Base-by-base conservation (phyloP, 2,329 filamentous ascomycete species). In the Volutella citrinella region DNA sequence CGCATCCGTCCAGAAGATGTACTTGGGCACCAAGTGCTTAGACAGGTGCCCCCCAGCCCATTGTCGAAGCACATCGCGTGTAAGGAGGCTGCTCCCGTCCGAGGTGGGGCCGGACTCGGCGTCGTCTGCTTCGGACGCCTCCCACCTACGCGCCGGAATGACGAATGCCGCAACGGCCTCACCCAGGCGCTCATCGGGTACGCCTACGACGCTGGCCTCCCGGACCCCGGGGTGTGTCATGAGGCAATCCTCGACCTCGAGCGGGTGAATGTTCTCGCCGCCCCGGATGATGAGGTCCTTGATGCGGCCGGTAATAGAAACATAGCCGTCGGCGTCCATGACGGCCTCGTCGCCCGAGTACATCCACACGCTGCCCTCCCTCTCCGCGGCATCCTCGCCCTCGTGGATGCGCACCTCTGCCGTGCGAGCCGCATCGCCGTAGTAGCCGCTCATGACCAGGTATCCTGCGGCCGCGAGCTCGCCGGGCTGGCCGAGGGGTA, bases 271-370 rank as follows among this genome's bases (percentile, higher is more conserved):
- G 58, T 98, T 98, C 60, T 97, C 93, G 16, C 93, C 93, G 18
- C 87, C 91, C 17, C 88, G 78, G 56, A 97, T 97, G 51, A 98
- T 96, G 34, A 97, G 64, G 57, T 98, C 93, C 63, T 97, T 97
- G 56, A 95, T 91, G 12, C 90, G 74, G 4, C 90, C 88, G 1
- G 89, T 96, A 54, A 97, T 95, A 48, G 78, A 76, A 3, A 96
- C 78, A 56, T 89, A 97, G 3, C 91, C 93, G 18, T 89, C 73
- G 5, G 64, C 70, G 42, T 94, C 87, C 76, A 97, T 94, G 32
- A 70, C 66, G 3, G 89, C 93, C 67, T 97, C 91, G 54, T 98
- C 93, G 14, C 93, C 93, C 0, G 85, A 94, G 62, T 85, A 72
- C 84, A 97, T 93, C 91, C 91, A 97, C 13, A 84, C 55, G 12